These are phyloP conservation scores for Harringtonia lauricola DNA, from an alignment of 2,329 filamentous ascomycete species.

Conservation along the genomic window DNA sequence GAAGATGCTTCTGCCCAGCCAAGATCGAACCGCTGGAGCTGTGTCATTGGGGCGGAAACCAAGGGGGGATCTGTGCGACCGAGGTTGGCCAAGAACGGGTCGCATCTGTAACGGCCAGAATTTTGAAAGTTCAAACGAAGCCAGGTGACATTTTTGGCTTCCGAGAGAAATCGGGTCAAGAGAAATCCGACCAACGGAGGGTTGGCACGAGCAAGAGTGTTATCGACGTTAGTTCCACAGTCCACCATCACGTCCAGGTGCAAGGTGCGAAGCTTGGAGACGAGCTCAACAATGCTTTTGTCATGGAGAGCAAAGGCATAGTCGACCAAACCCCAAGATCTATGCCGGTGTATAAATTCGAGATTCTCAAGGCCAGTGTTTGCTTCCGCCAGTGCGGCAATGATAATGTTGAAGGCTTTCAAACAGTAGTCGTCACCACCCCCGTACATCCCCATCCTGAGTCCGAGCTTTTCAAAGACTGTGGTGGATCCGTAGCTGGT, in stretches of 20 bases:
- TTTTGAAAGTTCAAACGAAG: slow-evolving; percentile 39
- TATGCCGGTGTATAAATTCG: slow-evolving; percentile 31
- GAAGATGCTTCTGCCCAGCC: neutral
- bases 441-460: neutral
- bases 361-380: slow-evolving; percentile 27
- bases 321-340: slow-evolving; percentile 21
- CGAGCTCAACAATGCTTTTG: slow-evolving; percentile 24
- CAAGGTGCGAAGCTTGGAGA: slow-evolving; percentile 34
- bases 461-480: slow-evolving; percentile 22
- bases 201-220: neutral
- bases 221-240: neutral
- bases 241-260: slow-evolving; percentile 21
- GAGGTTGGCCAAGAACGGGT: neutral
- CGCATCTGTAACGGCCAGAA: neutral
- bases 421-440: slow-evolving; percentile 14
- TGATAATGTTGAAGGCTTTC: slow-evolving; percentile 27
- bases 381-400: slow-evolving; percentile 31
- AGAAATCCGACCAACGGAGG: slow-evolving; percentile 9
- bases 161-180: slow-evolving; percentile 25
- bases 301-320: slow-evolving; percentile 35
- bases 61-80: neutral
- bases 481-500: slow-evolving; percentile 41
- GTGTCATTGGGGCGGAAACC: neutral
- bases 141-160: slow-evolving; percentile 32
- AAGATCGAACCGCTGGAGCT: neutral